Percentiles rank a stretch among this genome's conserved stretches.
phyloP scores from a whole-genome alignment of 202 grass and related monocot genomes.

The Carex sylvatica region DNA sequence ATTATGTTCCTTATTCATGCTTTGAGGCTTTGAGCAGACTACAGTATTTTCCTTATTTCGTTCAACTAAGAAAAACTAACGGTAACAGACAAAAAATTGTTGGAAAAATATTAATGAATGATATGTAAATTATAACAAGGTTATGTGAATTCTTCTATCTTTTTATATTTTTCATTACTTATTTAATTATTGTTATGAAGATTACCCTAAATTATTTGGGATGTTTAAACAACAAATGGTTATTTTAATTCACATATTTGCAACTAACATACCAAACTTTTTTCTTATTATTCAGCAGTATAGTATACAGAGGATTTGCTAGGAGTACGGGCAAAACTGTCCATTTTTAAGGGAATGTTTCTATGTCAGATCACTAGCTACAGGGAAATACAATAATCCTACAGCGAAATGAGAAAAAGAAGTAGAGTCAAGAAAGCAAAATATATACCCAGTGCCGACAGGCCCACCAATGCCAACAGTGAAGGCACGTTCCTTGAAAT shows the following conservation, averaged over 20 bases:
- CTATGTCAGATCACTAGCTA: background rate
- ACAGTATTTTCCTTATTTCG: background rate
- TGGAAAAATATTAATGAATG: background rate
- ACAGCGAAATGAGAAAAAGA: background rate
- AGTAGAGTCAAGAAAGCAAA: background rate
- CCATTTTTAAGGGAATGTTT: background rate
- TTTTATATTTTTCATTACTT: background rate
- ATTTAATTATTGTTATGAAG: background rate
- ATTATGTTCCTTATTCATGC: no score
- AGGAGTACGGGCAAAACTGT: background rate
- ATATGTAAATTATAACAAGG: background rate
- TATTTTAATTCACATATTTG: background rate
- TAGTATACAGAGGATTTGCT: background rate
- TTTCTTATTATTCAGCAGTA: no score
- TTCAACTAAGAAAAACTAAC: background rate
- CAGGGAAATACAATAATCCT: background rate
- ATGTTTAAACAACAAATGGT: background rate
- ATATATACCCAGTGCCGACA: conserved; percentile 90
- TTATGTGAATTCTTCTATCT: background rate
- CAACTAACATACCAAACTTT: background rate
- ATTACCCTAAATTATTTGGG: background rate
- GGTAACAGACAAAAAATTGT: background rate
- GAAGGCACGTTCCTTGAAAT: conserved; percentile 86
- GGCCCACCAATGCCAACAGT: conserved; percentile 96
- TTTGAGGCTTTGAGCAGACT: no score